Base-by-base conservation (phyloP, 768 basidiomycete genomes). In the Polyporus arcularius region DNA sequence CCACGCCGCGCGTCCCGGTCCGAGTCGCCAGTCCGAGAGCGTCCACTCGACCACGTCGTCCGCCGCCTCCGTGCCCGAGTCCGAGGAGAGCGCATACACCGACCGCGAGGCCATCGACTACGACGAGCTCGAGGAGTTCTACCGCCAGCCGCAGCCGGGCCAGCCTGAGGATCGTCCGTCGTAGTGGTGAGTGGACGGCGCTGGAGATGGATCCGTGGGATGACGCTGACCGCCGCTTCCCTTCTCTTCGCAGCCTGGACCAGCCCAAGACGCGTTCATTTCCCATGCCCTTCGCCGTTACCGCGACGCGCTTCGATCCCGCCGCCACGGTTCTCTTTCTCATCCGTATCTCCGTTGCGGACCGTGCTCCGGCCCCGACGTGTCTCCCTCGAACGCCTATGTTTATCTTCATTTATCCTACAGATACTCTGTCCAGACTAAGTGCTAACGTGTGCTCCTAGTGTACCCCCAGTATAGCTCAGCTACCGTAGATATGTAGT, bases 201-300 rank as follows among this genome's bases (percentile, higher is more conserved):
- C 56, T 40, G 53, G 47, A 48, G 59, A 51, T 16, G 55, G 31
- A 9, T 31, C 53, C 48, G 64, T 47, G 49, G 48, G 60, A 49
- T n/a, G 50, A 52, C 50, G 50, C 53, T 18, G n/a, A 35, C 53
- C 15, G 38, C 40, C 18, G 38, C 39, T 16, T 12, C 46, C 48
- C 16, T 41, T 26, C 31, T 32, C 58, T 60, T 56, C 63, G 47
- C 40, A 39, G 50, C 45, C 43, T 55, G 40, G 58, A 30, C 55
- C 42, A 50, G 61, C 46, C 60, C 48, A 43, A 18, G 40, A 46
- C n/a, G 38, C 47, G 47, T 45, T 52, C 42, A 51, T 39, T 59
- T 65, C 64, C 64, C 64, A 65, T 61, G 45, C 30, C 55, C 56
- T 65, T 64, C 64, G 53, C 52, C 38, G 64, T 61, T 58, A 47